Conservation (phyloP, 2,329 filamentous ascomycete species). For the Diaporthe vexans region DNA sequence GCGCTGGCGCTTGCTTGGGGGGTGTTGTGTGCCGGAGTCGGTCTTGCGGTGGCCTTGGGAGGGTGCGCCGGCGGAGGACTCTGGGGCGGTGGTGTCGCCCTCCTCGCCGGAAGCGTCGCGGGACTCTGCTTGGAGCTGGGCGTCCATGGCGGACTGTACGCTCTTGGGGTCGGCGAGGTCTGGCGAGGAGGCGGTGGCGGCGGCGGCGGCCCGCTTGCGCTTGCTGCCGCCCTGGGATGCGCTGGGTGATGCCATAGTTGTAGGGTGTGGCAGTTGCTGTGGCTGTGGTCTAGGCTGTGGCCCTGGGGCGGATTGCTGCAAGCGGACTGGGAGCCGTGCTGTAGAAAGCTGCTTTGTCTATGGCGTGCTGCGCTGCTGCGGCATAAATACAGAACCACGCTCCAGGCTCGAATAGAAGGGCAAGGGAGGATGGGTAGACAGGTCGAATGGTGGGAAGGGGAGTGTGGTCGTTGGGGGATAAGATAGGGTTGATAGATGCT, state of each 20-base stretch:
- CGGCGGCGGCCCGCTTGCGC: conserved; percentile 81
- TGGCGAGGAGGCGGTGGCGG: conserved; percentile 59
- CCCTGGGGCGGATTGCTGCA: conserved; percentile 1
- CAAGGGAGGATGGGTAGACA: conserved; percentile 11
- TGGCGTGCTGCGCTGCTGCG: neutral
- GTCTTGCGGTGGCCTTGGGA: conserved; percentile 69
- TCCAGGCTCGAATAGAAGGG: conserved; percentile 7
- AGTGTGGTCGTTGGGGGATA: conserved; percentile 28
- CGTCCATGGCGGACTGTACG: conserved; percentile 57
- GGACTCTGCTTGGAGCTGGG: conserved; percentile 78
- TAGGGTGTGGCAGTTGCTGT: conserved; percentile 28
- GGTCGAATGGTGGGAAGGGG: conserved; percentile 21
- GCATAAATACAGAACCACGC: conserved; percentile 1
- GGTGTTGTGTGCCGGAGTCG: conserved; percentile 62
- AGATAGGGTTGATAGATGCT: conserved; percentile 26
- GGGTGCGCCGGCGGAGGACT: conserved; percentile 61
- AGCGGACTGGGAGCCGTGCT: conserved; percentile 26
- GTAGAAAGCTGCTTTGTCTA: conserved; percentile 14
- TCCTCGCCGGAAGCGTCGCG: conserved; percentile 89
- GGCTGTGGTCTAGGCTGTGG: conserved; percentile 29
- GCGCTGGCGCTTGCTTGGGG: conserved; percentile 84
- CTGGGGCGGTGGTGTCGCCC: conserved; percentile 78
- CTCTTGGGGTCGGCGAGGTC: conserved; percentile 45
- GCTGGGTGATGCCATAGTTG: conserved; percentile 71
- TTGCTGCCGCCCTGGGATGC: conserved; percentile 71